Evolutionary conservation across 2,329 filamentous ascomycete genomes (phyloP).

Genomic region (Magnaporthiopsis poae): DNA sequence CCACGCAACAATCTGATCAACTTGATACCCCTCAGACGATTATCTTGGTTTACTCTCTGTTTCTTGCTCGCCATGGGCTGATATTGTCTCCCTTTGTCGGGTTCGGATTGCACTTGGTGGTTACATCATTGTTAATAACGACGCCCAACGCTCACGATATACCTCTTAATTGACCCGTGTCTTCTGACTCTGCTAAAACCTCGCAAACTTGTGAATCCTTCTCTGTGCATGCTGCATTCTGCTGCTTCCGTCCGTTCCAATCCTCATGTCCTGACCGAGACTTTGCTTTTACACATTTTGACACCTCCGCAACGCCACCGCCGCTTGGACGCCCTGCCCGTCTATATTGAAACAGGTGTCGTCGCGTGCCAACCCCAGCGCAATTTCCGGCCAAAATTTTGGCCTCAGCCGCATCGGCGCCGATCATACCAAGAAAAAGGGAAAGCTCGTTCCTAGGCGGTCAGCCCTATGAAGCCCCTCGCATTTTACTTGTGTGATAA

Average conservation of each 20-base stretch:
- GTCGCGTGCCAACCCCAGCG: not conserved
- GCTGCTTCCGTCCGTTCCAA: too few relatives aligned
- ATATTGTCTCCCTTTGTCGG: not conserved
- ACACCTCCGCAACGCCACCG: too few relatives aligned
- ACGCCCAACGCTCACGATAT: not conserved
- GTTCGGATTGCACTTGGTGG: not conserved
- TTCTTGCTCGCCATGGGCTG: not conserved
- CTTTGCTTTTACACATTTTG: too few relatives aligned
- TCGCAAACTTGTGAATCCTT: too few relatives aligned
- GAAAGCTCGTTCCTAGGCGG: not conserved
- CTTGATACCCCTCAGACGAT: not conserved
- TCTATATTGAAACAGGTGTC: not conserved
- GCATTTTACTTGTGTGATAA: not conserved
- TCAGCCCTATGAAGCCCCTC: not conserved
- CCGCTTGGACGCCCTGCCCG: too few relatives aligned
- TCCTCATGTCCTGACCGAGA: too few relatives aligned
- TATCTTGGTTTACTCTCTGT: not conserved
- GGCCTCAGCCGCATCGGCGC: not conserved
- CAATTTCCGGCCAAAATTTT: not conserved
- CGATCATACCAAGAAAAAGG: not conserved
- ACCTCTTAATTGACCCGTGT: not conserved
- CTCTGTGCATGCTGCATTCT: too few relatives aligned
- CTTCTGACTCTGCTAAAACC: not conserved
- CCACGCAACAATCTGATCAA: not conserved
- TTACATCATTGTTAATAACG: not conserved